Evolutionary conservation across 2,329 filamentous ascomycete genomes (phyloP), one percentile per base, ranked within the genome.

Genomic region (Myrmaecium sp.): DNA sequence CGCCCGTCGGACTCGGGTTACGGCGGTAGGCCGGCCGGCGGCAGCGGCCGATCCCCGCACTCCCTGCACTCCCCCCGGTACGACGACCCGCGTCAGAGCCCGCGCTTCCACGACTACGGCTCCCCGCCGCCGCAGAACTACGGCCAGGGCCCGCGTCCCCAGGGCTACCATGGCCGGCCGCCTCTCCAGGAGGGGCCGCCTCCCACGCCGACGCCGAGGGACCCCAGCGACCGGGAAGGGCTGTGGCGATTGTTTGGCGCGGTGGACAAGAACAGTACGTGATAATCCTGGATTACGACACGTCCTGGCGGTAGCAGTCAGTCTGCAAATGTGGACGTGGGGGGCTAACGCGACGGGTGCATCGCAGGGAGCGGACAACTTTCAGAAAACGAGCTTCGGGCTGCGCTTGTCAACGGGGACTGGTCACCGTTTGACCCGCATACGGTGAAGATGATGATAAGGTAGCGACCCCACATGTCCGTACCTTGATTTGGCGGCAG

Each of bases 381-480:
- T 24, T 83, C 78, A 3, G 84, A 93, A 54, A 64, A 65, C 27
- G 86, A 95, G 52, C 73, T 98, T 21, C 76, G 80, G 6, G 75
- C 79, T 1, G 89, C 89, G 12, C 71, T 98, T 5, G 84, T 95
- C 32, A 98, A 98, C 47, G 86, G 84, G 29, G 89, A 98, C 62
- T 94, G 81, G 70, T 81, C 81, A 2, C 70, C 82, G 4, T 98
- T 98, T 51, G 84, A 98, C 53, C 66, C 74, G 4, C 79, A 93
- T 42, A 98, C 89, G 2, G 84, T 95, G 37, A 77, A 77, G 45
- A 93, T 95, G 81, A 94, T 98, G 84, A 94, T 98, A 39, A 78
- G 44, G 46, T 50, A 21, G 6, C n/a, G 19, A 21, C 4, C 19
- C 6, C 10, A 5, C 19, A 6, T 12, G 4, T 4, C 19, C 6